A percentile compares a stretch with the other conserved stretches of the same genome.
These are phyloP conservation scores for Aspergillus sp. DNA, from an alignment of 2,329 filamentous ascomycete species.

Conservation along the genomic window DNA sequence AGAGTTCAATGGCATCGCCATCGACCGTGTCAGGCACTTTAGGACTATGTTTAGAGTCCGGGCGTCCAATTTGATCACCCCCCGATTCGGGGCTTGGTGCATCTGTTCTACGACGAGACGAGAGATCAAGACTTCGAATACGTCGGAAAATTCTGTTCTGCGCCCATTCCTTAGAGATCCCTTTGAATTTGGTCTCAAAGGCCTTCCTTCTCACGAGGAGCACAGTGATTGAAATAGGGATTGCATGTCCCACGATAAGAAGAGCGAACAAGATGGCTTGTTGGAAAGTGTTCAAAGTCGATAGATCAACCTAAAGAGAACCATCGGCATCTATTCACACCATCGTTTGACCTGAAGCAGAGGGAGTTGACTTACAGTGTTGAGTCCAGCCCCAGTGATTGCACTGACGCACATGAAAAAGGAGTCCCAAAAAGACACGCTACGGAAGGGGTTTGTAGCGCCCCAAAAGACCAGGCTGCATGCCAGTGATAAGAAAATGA, in stretches of 20 bases:
- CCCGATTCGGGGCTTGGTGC: background rate
- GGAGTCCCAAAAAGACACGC: conserved; percentile 61
- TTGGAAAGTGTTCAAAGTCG: conserved; percentile 64
- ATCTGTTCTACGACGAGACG: background rate
- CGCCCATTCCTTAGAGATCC: conserved; percentile 44
- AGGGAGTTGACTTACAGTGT: conserved; percentile 46
- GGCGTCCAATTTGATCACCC: background rate
- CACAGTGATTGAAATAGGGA: conserved; percentile 66
- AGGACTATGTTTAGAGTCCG: background rate
- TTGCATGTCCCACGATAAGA: conserved; percentile 63
- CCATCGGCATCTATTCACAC: conserved; percentile 2
- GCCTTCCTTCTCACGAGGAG: conserved; percentile 59
- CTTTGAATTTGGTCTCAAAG: conserved; percentile 61
- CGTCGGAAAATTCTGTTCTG: conserved; percentile 7
- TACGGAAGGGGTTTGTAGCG: conserved; percentile 50
- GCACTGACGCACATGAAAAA: conserved; percentile 65
- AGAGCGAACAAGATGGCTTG: conserved; percentile 64
- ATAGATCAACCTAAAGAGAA: conserved; percentile 45
- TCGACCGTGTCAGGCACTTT: conserved; percentile 7
- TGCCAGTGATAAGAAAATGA: conserved; percentile 55
- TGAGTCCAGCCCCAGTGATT: conserved; percentile 66
- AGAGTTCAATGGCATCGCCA: conserved; percentile 1
- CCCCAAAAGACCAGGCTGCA: conserved; percentile 59
- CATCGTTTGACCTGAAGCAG: conserved; percentile 22
- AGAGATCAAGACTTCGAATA: background rate